Percentiles rank a stretch among this genome's conserved stretches.
phyloP scores from a whole-genome alignment of 352 stramenopile genomes.

The Globisporangium rhizosaccharum region DNA sequence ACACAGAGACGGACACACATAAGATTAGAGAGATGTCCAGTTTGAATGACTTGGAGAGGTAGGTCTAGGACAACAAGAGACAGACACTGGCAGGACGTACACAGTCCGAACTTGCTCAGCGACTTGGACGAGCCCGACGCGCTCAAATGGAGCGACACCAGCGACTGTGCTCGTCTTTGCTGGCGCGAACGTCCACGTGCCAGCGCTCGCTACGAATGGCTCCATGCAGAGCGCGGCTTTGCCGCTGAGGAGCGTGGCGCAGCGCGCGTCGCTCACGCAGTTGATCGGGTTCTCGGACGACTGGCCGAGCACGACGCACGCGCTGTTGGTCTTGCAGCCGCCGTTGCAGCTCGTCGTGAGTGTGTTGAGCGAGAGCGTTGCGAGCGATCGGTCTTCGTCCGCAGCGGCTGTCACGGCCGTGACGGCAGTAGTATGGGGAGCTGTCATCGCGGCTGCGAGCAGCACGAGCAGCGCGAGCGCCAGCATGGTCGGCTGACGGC shows the following conservation, averaged over 20 bases:
- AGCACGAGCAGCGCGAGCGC: not conserved
- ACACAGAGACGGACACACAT: not conserved
- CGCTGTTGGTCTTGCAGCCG: constrained; percentile 48
- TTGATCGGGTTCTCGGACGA: constrained; percentile 55
- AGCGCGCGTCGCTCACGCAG: constrained; percentile 71
- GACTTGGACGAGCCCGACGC: constrained; percentile 63
- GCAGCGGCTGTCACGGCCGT: constrained; percentile 1
- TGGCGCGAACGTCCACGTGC: constrained; percentile 50
- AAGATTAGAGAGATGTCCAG: not conserved
- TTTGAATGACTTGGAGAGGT: too few relatives aligned
- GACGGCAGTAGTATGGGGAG: not conserved
- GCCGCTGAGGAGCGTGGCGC: constrained; percentile 58
- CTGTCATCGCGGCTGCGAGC: not conserved
- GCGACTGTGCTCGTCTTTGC: constrained; percentile 39
- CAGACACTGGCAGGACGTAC: constrained; percentile 9
- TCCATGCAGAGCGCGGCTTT: constrained; percentile 62
- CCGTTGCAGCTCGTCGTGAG: constrained; percentile 75
- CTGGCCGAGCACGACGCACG: constrained; percentile 61
- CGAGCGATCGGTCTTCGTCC: constrained; percentile 8
- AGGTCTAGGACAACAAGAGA: not conserved
- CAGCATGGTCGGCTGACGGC: not conserved
- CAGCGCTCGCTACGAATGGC: constrained; percentile 32
- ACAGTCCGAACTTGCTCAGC: constrained; percentile 40
- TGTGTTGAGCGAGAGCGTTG: constrained; percentile 52
- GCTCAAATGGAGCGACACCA: constrained; percentile 58